Percentiles rank a stretch among this genome's conserved stretches.
These are phyloP conservation scores for Tulasnella sp. DNA, from an alignment of 768 basidiomycete species.

Conservation along the genomic window DNA sequence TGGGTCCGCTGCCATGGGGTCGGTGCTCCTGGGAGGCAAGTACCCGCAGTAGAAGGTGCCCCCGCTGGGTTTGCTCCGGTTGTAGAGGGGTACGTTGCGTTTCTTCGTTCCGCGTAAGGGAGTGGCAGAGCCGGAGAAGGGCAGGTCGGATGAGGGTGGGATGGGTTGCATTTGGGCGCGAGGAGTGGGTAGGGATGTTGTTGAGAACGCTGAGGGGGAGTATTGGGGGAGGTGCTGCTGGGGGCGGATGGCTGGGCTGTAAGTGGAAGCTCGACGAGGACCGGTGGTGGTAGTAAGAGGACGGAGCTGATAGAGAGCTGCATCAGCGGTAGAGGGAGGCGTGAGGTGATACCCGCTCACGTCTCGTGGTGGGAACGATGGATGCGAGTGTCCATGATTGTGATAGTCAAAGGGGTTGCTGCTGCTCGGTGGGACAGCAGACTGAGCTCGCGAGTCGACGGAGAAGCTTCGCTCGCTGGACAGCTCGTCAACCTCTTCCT, in stretches of 20 bases:
- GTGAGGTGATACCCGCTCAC: not conserved
- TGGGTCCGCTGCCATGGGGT: not conserved
- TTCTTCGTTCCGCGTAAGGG: not conserved
- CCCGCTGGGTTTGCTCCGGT: conserved; percentile 6
- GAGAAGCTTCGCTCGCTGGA: not conserved
- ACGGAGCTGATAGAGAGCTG: not conserved
- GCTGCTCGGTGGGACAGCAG: not conserved
- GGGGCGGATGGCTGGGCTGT: not conserved
- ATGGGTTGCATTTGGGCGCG: not conserved
- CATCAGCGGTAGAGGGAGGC: not conserved
- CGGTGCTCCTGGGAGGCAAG: conserved; percentile 5
- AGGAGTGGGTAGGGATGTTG: not conserved
- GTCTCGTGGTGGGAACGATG: not conserved
- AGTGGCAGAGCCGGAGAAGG: not conserved
- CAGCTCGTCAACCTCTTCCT: not conserved
- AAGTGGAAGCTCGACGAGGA: not conserved
- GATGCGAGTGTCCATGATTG: not conserved
- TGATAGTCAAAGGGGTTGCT: not conserved
- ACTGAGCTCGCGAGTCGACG: not conserved
- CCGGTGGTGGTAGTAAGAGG: not conserved
- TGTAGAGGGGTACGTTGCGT: conserved; percentile 17
- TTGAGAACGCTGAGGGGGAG: not conserved
- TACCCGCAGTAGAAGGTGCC: conserved; percentile 4
- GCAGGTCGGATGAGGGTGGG: not conserved
- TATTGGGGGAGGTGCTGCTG: not conserved